Base-by-base conservation (phyloP, 2,329 filamentous ascomycete species). In the Microsporum canis region DNA sequence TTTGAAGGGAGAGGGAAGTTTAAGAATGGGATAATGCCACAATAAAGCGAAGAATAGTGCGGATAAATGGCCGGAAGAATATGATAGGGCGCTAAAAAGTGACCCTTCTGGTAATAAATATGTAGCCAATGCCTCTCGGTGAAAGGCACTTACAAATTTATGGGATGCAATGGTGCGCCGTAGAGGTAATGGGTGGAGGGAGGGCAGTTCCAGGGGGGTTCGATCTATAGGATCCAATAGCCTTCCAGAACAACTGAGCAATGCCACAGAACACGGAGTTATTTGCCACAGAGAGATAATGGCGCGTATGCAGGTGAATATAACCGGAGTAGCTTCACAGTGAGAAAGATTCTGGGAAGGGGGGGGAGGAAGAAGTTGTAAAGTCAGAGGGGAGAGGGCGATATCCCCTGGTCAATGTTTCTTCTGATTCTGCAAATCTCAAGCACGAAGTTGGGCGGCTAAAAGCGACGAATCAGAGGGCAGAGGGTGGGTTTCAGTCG, bases 371-470 rank as follows among this genome's bases (percentile, higher is more conserved):
- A 14, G 36, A 3, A 17, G 17, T 1, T 23, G 17, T 23, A 23
- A 23, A 23, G 17, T 23, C 17, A 23, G n/a, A 36, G 17, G 4
- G 33, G 27, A 10, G 56, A 43, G 36, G 36, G 33, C 23, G 53
- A 38, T 38, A n/a, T 39, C 39, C 53, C 34, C 36, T 41, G 56
- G 33, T 43, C 27, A n/a, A 34, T 34, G 51, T 36, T 34, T 34
- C 51, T 55, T n/a, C 12, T 38, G 49, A 53, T 55, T 34, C 49
- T 34, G 23, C 51, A 36, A 43, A 33, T 36, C 39, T 43, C n/a
- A 58, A 36, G 36, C 56, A 58, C 36, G 43, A 58, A 56, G 60
- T 57, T 63, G 57, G 62, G 62, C 62, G 62, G 59, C 59, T 63
- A 63, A 56, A 38, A 38, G 5, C n/a, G 39, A 53, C 62, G 57